Base-by-base conservation (phyloP, 441 rosid genomes). In the Populus hybrid region DNA sequence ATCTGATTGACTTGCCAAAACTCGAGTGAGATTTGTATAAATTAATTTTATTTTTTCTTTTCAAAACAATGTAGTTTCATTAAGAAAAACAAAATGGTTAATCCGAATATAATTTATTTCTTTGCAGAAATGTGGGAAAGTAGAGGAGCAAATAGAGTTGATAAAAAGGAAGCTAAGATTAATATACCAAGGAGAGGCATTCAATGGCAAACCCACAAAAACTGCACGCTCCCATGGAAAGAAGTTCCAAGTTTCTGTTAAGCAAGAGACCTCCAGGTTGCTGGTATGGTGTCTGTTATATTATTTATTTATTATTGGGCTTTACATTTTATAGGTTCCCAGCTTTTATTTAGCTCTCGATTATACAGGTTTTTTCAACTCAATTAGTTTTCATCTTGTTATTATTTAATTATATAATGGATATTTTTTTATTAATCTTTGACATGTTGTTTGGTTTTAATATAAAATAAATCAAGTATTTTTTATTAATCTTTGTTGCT, bases 151-250 rank as follows among this genome's bases (percentile, higher is more conserved):
- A 68, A 87, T 92, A 70, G 93, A 89, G 9, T 33, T 95, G 83
- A 40, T 95, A 63, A 92, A 92, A 86, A 76, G 95, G 80, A 93
- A 92, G 86, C 82, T 95, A 23, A 83, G 93, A 40, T 76, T 84
- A 82, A 95, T 95, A 77, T 90, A 89, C 76, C 91, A 84, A 84
- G 97, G 99, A 40, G 93, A 85, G 76, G 90, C 86, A 75, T 95
- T 95, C 80, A 86, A 92, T 36, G 99, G 99, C 33, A 91, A 87
- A 69, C 91, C 94, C 2, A 92, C 97, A 29, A 93, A 91, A 83
- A 95, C 95, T 2, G 98, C 97, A 6, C 91, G 99, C 31, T 95
- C 95, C 6, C 99, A 92, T 28, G 99, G 99, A 78, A 93, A 91
- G 87, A 95, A 92, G 76, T 92, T 95, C 74, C 99, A 89, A 77